Conservation (phyloP, 805 yeast genomes). For the Suhomyces canberraensis region DNA sequence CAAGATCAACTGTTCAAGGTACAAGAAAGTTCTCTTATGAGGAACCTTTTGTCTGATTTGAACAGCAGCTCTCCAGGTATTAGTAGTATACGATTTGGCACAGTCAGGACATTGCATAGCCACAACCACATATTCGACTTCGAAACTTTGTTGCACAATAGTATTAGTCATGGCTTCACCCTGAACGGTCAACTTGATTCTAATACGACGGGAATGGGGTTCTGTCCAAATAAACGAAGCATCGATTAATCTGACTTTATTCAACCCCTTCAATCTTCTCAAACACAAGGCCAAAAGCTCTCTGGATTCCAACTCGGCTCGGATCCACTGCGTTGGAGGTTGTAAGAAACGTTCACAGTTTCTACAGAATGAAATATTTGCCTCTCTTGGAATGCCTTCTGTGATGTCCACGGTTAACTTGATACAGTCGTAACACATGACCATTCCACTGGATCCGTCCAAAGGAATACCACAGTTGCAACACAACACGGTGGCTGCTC, state of each 20-base stretch:
- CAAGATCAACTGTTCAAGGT: constrained; percentile 90
- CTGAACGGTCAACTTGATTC: constrained; percentile 88
- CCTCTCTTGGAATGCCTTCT: constrained; percentile 88
- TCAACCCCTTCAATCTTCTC: constrained; percentile 82
- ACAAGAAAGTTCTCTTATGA: constrained; percentile 94
- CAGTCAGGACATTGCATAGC: constrained; percentile 99
- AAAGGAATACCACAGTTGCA: constrained; percentile 98
- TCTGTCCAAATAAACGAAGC: constrained; percentile 98
- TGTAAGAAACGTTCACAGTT: constrained; percentile 95
- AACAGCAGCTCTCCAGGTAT: constrained; percentile 97
- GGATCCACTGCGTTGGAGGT: constrained; percentile 93
- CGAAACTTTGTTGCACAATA: constrained; percentile 89
- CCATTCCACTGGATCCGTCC: constrained; percentile 90
- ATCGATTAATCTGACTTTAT: constrained; percentile 81
- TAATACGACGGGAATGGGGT: constrained; percentile 94
- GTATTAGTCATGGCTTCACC: constrained; percentile 94
- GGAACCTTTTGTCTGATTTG: constrained; percentile 97
- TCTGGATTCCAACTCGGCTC: constrained; percentile 86
- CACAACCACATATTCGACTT: constrained; percentile 87
- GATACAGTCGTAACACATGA: constrained; percentile 97
- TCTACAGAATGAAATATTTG: constrained; percentile 89
- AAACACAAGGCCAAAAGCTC: constrained; percentile 89
- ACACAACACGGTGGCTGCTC: constrained; percentile 85
- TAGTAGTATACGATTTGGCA: constrained; percentile 93
- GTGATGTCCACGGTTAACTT: constrained; percentile 91